Percentiles rank a stretch among this genome's conserved stretches.
Evolutionary conservation across 352 stramenopile species (phyloP).

Genomic region (Globisporangium yorkense): DNA sequence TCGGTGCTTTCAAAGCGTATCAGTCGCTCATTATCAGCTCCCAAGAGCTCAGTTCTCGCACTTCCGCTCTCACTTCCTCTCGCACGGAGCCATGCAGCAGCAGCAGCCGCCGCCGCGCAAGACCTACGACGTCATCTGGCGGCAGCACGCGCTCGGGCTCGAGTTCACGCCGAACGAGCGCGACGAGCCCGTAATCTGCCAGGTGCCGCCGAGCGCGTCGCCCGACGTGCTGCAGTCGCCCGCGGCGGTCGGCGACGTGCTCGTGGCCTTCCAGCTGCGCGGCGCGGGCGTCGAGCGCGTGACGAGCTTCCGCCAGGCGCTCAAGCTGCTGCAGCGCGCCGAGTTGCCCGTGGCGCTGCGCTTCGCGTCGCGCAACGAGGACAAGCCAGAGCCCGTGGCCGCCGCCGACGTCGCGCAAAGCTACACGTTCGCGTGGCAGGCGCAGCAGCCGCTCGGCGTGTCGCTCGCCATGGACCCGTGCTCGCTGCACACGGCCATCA

Average conservation of each 20-base stretch:
- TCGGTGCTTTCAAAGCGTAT: too few relatives aligned
- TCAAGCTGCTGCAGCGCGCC: constrained; percentile 41
- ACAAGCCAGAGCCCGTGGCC: constrained; percentile 29
- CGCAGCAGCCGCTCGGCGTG: constrained; percentile 46
- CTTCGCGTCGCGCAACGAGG: constrained; percentile 51
- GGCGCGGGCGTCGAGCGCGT: constrained; percentile 22
- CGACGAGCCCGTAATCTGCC: constrained; percentile 63
- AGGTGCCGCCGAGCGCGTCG: constrained; percentile 43
- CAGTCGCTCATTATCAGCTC: too few relatives aligned
- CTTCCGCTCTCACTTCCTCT: not conserved
- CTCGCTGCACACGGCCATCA: constrained; percentile 64
- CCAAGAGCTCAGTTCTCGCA: too few relatives aligned
- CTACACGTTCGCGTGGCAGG: constrained; percentile 55
- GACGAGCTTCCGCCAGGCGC: constrained; percentile 39
- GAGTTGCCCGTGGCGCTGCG: constrained; percentile 56
- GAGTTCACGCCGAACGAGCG: constrained; percentile 72
- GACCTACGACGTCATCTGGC: constrained; percentile 63
- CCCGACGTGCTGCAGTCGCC: constrained; percentile 42
- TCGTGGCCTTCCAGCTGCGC: constrained; percentile 51
- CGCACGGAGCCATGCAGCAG: constrained; percentile 5
- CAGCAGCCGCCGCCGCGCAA: not conserved
- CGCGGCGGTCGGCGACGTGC: constrained; percentile 54
- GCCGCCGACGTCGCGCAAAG: constrained; percentile 29
- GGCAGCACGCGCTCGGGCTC: constrained; percentile 42
- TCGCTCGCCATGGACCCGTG: constrained; percentile 78